Conservation (phyloP, 2,329 filamentous ascomycete genomes). For the Apiospora kogelbergensis region DNA sequence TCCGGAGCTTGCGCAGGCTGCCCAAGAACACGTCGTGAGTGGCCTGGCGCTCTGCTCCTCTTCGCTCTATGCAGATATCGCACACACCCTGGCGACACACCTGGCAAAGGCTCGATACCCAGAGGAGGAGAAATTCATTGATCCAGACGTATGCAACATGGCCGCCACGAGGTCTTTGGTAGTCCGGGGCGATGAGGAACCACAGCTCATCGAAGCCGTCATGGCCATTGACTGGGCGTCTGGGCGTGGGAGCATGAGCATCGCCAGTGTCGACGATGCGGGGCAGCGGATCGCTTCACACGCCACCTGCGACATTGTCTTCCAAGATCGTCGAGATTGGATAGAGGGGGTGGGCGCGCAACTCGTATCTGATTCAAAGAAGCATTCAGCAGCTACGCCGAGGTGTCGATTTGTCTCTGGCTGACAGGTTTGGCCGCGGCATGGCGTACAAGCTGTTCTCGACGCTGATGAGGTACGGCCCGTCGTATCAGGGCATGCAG, state of each 20-base stretch:
- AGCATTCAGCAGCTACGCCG: conserved; percentile 22
- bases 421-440: conserved; percentile 45
- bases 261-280: conserved; percentile 27
- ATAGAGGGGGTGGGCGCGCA: conserved; percentile 17
- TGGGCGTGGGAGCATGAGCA: conserved; percentile 34
- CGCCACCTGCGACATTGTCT: no score
- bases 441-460: conserved; percentile 29
- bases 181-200: conserved; percentile 24
- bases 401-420: conserved; percentile 16
- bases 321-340: conserved; percentile 1
- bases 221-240: conserved; percentile 41
- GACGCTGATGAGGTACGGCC: conserved; percentile 26
- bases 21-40: conserved; percentile 38
- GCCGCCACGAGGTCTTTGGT: conserved; percentile 56
- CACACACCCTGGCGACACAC: conserved; percentile 58
- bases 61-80: conserved; percentile 60
- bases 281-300: no score
- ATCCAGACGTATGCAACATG: conserved; percentile 44
- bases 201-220: conserved; percentile 48
- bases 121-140: conserved; percentile 40
- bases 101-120: conserved; percentile 50
- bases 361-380: conserved; percentile 13
- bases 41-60: conserved; percentile 32
- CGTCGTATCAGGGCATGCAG: conserved; percentile 28
- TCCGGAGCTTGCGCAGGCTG: conserved; percentile 44